Evolutionary conservation across 345 rosid species (phyloP), one percentile per base, ranked within the genome.

Genomic region (Ceriops zippeliana): DNA sequence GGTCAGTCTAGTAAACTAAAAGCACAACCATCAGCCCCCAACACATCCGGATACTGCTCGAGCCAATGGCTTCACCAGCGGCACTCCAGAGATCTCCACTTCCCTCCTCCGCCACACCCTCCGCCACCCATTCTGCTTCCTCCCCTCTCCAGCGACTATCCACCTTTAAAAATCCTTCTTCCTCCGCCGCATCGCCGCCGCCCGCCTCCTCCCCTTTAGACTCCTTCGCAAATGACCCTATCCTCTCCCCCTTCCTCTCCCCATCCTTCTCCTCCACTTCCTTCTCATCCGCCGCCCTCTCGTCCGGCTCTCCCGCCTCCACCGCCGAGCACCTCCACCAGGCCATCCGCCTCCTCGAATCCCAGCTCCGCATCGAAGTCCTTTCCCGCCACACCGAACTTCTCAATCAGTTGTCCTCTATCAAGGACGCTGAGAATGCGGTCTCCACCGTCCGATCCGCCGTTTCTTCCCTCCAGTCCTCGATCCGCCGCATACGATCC

Each of bases 281-380:
- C 20, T 95, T 95, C 83, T 95, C 97, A 73, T 87, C 97, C 37
- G 90, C 98, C 19, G 98, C 98, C 13, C 96, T 95, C 68, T 89
- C 99, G 58, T 90, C 99, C 61, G 98, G 99, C 66, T 92, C 98
- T 64, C 99, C 99, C 0, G 99, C 99, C 73, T 95, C 98, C 72
- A 96, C 97, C 54, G 97, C 96, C 78, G 99, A 96, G 73, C 92
- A 86, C 69, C 98, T 96, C 70, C 97, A 88, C 88, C 87, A 87
- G 58, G 93, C 98, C 60, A 96, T 92, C 68, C 97, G 90, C 62
- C 92, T 88, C 70, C 96, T 95, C 64, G 99, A 95, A 54, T 74
- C 92, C 6, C 97, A 95, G 77, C 93, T 92, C 73, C 98, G 99
- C 66, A 69, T 88, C 52, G 93, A 91, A 59, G 99, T 95, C 66